Evolutionary conservation across 169 alveolate genomes (phyloP), one percentile per base, ranked within the genome.

Genomic region (Plasmodium reichenowi): DNA sequence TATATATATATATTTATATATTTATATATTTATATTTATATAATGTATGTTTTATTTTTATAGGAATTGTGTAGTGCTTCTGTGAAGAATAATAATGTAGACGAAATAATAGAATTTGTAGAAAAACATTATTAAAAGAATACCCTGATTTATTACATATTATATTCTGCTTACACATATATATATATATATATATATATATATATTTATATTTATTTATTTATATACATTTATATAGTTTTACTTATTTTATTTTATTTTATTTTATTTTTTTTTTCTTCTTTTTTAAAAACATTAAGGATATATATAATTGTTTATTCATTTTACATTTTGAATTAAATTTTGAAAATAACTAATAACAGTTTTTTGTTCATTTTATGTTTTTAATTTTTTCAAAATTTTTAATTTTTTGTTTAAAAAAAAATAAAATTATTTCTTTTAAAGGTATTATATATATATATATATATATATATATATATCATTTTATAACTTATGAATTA

Each of bases 1-100:
- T 20, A 10, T 8, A 20, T 20, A 20, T 20, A 20, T 20, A 62
- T 17, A 74, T 54, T n/a, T 8, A 20, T 20, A 20, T 20, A 20
- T 20, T 47, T 17, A 74, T 54, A n/a, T 20, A 10, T 8, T 0
- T 20, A 20, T 20, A 20, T 20, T 47, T 17, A 74, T 54, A 47
- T 38, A 60, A 3, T 60, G 1, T 60, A 22, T 32, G 24, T 58
- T 17, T 22, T 10, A 20, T 3, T 20, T 63, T 32, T 64, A 9
- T 63, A 76, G 89, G 89, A 76, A 64, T 50, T 76, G 29, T 76
- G 89, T 29, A 64, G 78, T 29, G 89, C 71, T 6, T 76, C 89
- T 4, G 68, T 76, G 52, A 76, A 76, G 47, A 76, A 76, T 68
- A 66, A 64, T 47, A 63, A 63, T 29, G 20, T 66, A 43, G 89